phyloP scores from a whole-genome alignment of 345 rosid genomes.

The Rhodamnia argentea region DNA sequence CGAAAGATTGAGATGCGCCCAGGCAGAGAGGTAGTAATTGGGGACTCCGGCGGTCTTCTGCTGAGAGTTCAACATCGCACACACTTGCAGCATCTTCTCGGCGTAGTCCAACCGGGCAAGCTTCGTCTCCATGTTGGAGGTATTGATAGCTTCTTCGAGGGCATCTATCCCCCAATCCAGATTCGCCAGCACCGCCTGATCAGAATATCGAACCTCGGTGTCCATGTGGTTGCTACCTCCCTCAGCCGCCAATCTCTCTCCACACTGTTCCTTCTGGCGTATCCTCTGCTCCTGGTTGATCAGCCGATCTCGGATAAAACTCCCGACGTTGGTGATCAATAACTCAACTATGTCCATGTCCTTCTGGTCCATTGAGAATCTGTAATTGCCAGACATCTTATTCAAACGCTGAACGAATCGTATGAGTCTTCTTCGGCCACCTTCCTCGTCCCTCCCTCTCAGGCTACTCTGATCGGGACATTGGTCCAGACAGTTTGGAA shows the following conservation, averaged over 20 bases:
- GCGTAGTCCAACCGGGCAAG: constrained; percentile 45
- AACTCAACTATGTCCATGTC: constrained; percentile 29
- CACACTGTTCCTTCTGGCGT: constrained; percentile 55
- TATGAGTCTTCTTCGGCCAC: neutral
- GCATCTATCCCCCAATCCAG: constrained; percentile 68
- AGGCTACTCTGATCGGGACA: neutral
- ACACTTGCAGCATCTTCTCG: constrained; percentile 63
- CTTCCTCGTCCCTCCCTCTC: neutral
- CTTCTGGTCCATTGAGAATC: constrained; percentile 37
- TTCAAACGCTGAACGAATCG: neutral
- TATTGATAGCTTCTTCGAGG: constrained; percentile 57
- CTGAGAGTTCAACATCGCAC: constrained; percentile 39
- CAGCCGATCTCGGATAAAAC: constrained; percentile 35
- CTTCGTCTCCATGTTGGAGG: constrained; percentile 49
- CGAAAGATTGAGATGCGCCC: constrained; percentile 57
- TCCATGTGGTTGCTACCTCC: constrained; percentile 26
- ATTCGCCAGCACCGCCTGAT: constrained; percentile 60
- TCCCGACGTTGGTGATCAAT: constrained; percentile 24
- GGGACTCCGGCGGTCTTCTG: constrained; percentile 66
- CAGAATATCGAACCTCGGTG: constrained; percentile 40
- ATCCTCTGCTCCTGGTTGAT: constrained; percentile 30
- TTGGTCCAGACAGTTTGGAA: neutral
- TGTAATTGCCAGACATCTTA: constrained; percentile 26
- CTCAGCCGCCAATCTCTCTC: constrained; percentile 57
- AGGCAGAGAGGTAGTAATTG: constrained; percentile 59